Evolutionary conservation across 441 rosid genomes (phyloP).

Genomic region (Geranium incanum): DNA sequence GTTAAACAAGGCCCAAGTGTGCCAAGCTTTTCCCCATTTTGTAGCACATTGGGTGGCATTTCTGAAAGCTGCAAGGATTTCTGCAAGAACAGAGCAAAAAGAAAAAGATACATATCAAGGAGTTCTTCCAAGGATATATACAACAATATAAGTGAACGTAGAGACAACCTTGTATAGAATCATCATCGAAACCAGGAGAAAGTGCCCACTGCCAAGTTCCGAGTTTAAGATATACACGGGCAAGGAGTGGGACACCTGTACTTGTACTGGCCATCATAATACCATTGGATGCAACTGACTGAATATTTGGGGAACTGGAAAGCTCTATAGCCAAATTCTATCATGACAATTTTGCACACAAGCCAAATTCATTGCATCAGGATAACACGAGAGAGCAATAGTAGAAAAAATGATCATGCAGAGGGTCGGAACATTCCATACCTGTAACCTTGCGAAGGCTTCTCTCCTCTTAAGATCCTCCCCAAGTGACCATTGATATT

Average conservation of each 20-base stretch:
- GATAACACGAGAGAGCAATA: neutral
- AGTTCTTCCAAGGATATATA: constrained; percentile 9
- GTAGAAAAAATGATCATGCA: neutral
- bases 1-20: constrained; percentile 95
- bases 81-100: constrained; percentile 32
- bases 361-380: constrained; percentile 13
- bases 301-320: constrained; percentile 53
- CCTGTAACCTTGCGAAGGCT: constrained; percentile 87
- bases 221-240: constrained; percentile 82
- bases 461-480: constrained; percentile 95
- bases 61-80: constrained; percentile 67
- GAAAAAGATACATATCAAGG: constrained; percentile 11
- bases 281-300: constrained; percentile 43
- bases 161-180: constrained; percentile 68
- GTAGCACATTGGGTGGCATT: constrained; percentile 77
- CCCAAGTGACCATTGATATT: constrained; percentile 99
- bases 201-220: constrained; percentile 96
- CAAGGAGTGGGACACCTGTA: constrained; percentile 60
- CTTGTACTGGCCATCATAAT: constrained; percentile 28
- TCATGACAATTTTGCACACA: constrained; percentile 19
- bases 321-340: constrained; percentile 80
- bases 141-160: neutral
- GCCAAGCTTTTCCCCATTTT: constrained; percentile 99
- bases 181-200: constrained; percentile 86
- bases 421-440: constrained; percentile 23